Conservation (phyloP, 164 flowering plant species). For the Sextonia rubra region DNA sequence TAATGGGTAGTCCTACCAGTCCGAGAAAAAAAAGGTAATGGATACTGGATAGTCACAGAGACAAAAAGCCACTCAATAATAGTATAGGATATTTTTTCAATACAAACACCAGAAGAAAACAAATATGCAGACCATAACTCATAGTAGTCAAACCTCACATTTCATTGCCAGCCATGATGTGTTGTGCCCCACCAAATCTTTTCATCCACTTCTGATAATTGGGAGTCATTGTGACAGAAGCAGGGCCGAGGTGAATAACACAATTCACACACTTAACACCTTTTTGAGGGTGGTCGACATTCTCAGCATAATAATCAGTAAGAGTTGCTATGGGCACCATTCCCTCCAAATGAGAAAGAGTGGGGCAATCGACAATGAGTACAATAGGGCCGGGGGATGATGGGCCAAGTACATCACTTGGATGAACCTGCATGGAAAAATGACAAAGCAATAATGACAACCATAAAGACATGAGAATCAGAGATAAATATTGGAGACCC, state of each 20-base stretch:
- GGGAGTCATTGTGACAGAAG: slow-evolving; percentile 38
- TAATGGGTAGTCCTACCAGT: background rate
- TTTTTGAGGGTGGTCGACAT: slow-evolving; percentile 14
- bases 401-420: slow-evolving; percentile 92
- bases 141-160: slow-evolving; percentile 32
- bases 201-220: slow-evolving; percentile 81
- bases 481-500: background rate
- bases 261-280: slow-evolving; percentile 59
- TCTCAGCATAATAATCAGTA: slow-evolving; percentile 45
- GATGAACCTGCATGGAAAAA: slow-evolving; percentile 65
- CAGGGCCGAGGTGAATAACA: slow-evolving; percentile 77
- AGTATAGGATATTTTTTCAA: background rate
- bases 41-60: background rate
- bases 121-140: background rate
- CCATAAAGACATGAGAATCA: background rate
- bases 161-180: slow-evolving; percentile 94
- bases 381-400: slow-evolving; percentile 92
- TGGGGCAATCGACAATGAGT: slow-evolving; percentile 87
- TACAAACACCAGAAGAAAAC: background rate
- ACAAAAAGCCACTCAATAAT: background rate
- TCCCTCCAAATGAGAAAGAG: slow-evolving; percentile 52
- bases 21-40: too few species aligned
- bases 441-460: background rate
- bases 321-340: slow-evolving; percentile 51
- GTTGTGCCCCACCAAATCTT: slow-evolving; percentile 78